Evolutionary conservation across 331 rosid species (phyloP), one percentile per base, ranked within the genome.

Genomic region (Quercus lobata): DNA sequence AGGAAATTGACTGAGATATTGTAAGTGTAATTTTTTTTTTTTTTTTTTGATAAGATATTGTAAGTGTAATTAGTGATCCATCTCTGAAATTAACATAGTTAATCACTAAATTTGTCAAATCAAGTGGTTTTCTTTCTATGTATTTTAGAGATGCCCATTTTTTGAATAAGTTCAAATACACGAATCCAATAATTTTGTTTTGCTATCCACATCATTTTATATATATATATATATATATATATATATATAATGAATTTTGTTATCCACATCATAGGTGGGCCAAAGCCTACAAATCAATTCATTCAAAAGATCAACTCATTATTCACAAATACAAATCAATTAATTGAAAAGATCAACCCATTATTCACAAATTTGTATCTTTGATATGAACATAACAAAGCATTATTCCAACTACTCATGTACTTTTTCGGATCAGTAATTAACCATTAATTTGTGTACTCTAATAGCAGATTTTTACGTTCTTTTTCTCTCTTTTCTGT

Each of bases 371-470:
- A 69, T 46, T 24, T 7, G 34, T 78, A 32, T 57, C 62, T 52
- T 10, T 7, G 55, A 78, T 78, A 68, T 78, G 79, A 58, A 83
- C 60, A 22, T 62, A 24, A 68, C 35, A n/a, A 74, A 46, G 19
- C 21, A 57, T 74, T 49, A 69, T 68, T 68, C 61, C 77, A 73
- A 78, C 82, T 69, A 83, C 83, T 78, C 35, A 12, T 49, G 54
- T 49, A 49, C 54, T 1, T 12, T 49, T 49, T 14, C 17, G 54
- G 54, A 49, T 12, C 4, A 12, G 54, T 49, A 49, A 49, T 54
- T 73, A 73, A 78, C 82, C 73, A 83, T 82, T 35, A 35, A 1
- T 35, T 78, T 27, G 18, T 41, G 69, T 66, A 57, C 29, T 53
- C 79, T 57, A 56, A 41, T 41, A 73, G 76, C 25, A 61, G 69